Evolutionary conservation across 1,284 basidiomycete species (phyloP), one percentile per base, ranked within the genome.

Genomic region (Sparassis latifolia): DNA sequence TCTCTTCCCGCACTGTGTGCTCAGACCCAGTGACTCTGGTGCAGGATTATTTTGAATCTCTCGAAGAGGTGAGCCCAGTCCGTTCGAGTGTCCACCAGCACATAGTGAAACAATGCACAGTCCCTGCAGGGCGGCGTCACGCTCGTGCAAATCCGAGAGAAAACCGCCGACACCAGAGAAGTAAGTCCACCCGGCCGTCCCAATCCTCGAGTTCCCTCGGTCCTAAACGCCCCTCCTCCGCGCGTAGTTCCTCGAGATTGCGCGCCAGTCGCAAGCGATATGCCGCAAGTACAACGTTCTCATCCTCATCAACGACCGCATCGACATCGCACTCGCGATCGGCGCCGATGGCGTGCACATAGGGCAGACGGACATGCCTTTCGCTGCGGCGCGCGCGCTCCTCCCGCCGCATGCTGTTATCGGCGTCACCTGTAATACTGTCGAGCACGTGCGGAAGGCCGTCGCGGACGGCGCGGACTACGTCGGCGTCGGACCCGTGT

Each of bases 281-380:
- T 95, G 91, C 63, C 79, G 85, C 60, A 79, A 79, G 69, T 90
- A 94, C 74, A 76, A 78, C 45, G 82, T 97, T 27, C 92, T 92
- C 0, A 74, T 98, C 31, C 74, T 98, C 52, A 90, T 98, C 70
- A 97, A 98, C 63, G 93, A 96, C 69, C 83, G 93, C 10, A 74
- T 95, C 53, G 93, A 96, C 61, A 82, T 97, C 42, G 90, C 89
- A 4, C 76, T 94, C 31, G 88, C 89, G 6, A 73, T 90, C 29
- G 72, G 79, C 47, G 86, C 85, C 2, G 81, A 83, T 45, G 94
- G 91, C 4, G 82, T 97, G 7, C 95, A 98, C 62, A 74, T 98
- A 46, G 95, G 95, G 3, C 95, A 98, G 70, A 81, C 82, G 0
- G 95, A 98, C 65, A 89, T 95, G 76, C 83, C 90, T 2, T 74